phyloP scores from a whole-genome alignment of 306 rosid genomes.

The Heteromeles arbutifolia region DNA sequence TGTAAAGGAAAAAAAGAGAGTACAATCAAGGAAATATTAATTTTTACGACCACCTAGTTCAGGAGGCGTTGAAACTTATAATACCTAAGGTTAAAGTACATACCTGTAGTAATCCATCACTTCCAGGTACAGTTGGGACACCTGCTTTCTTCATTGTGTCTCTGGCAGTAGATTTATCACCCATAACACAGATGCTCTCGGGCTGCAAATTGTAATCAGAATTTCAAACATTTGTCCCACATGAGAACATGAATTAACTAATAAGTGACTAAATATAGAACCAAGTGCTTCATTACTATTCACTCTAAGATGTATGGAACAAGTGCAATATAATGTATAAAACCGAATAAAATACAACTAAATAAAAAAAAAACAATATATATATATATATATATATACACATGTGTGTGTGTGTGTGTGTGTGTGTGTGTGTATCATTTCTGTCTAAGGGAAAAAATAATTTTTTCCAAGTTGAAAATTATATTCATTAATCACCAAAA shows the following conservation, averaged over 20 bases:
- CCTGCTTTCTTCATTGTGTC: slow-evolving; percentile 88
- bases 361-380: no score
- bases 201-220: slow-evolving; percentile 53
- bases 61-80: slow-evolving; percentile 9
- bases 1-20: slow-evolving; percentile 17
- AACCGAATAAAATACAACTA: background rate
- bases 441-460: background rate
- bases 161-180: slow-evolving; percentile 94
- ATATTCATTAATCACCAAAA: background rate
- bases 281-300: background rate
- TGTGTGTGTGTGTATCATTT: no score
- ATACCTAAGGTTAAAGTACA: slow-evolving; percentile 16
- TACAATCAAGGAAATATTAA: slow-evolving; percentile 10
- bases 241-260: background rate
- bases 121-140: slow-evolving; percentile 78
- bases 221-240: background rate
- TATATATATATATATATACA: no score
- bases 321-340: background rate
- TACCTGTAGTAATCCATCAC: slow-evolving; percentile 84
- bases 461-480: background rate
- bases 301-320: background rate
- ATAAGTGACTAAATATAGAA: background rate
- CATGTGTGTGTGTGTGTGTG: no score
- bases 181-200: slow-evolving; percentile 91
- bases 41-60: background rate